Evolutionary conservation across 1,284 basidiomycete genomes (phyloP).

Genomic region (Fomes fomentarius): DNA sequence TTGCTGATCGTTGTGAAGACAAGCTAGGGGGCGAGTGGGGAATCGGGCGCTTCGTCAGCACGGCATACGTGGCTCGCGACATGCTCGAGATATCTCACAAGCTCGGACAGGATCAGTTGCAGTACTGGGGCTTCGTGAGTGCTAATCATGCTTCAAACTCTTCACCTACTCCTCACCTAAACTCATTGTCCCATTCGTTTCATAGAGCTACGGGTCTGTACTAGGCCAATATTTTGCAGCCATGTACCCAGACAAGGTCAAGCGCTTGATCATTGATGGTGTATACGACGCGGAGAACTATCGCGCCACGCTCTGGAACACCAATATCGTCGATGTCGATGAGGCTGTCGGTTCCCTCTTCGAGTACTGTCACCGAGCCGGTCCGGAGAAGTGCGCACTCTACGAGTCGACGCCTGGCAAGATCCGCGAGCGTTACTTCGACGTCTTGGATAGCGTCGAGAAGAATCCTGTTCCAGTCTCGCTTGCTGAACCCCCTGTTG

Average conservation of each 20-base stretch:
- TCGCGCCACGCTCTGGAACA: conserved; percentile 24
- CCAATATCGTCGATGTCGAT: conserved; percentile 31
- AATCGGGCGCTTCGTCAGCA: conserved; percentile 43
- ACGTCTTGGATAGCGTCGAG: conserved; percentile 32
- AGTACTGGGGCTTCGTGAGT: conserved; percentile 58
- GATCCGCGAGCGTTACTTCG: conserved; percentile 32
- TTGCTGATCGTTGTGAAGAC: conserved; percentile 18
- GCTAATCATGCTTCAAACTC: no score
- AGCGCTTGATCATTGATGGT: conserved; percentile 38
- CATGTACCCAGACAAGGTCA: conserved; percentile 49
- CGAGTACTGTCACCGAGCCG: conserved; percentile 40
- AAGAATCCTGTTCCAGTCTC: conserved; percentile 31
- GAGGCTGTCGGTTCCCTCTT: conserved; percentile 37
- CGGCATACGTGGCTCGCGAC: conserved; percentile 49
- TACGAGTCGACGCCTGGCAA: conserved; percentile 35
- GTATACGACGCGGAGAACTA: conserved; percentile 32
- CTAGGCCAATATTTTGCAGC: conserved; percentile 48
- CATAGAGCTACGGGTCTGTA: conserved; percentile 45
- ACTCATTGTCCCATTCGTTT: neutral
- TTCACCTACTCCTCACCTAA: neutral
- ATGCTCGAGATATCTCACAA: conserved; percentile 51
- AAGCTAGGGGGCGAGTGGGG: conserved; percentile 30
- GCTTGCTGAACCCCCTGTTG: conserved; percentile 13
- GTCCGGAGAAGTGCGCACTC: conserved; percentile 41
- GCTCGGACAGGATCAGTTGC: conserved; percentile 47